Evolutionary conservation across 305 asterid species (phyloP).

Genomic region (Fraxinus velutina): DNA sequence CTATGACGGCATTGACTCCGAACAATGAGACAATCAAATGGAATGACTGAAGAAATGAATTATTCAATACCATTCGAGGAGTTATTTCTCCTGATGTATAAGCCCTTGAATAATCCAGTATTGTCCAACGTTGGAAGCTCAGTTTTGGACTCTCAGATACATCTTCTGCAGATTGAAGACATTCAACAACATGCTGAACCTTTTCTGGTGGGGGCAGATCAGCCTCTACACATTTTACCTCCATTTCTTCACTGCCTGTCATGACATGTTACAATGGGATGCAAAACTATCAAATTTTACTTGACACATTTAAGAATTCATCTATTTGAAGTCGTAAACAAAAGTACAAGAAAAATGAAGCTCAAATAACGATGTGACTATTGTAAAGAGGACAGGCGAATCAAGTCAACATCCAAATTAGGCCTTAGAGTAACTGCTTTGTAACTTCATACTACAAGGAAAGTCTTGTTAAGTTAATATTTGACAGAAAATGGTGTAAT

Average conservation of each 20-base stretch:
- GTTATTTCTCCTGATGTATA: conserved; percentile 53
- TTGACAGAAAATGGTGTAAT: not conserved
- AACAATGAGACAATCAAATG: not conserved
- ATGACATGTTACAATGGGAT: not conserved
- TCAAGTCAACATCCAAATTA: not conserved
- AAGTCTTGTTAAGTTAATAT: not conserved
- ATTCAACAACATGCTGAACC: conserved; percentile 49
- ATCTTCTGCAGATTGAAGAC: conserved; percentile 30
- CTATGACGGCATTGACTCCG: not conserved
- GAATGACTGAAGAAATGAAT: not conserved
- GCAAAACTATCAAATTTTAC: not conserved
- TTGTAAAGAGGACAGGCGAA: not conserved
- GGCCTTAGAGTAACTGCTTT: not conserved
- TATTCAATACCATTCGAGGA: conserved; percentile 49
- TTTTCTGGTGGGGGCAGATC: conserved; percentile 43
- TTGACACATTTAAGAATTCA: not conserved
- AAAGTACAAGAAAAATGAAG: not conserved
- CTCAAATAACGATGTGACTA: not conserved
- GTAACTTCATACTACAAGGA: not conserved
- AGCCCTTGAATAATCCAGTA: conserved; percentile 64
- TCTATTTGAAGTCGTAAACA: not conserved
- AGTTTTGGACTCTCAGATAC: conserved; percentile 15
- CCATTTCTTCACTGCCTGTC: conserved; percentile 46
- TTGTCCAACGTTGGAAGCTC: conserved; percentile 56
- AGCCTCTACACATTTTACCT: conserved; percentile 39